Conservation (phyloP, 345 rosid species). For the Anastatica hierochuntica region DNA sequence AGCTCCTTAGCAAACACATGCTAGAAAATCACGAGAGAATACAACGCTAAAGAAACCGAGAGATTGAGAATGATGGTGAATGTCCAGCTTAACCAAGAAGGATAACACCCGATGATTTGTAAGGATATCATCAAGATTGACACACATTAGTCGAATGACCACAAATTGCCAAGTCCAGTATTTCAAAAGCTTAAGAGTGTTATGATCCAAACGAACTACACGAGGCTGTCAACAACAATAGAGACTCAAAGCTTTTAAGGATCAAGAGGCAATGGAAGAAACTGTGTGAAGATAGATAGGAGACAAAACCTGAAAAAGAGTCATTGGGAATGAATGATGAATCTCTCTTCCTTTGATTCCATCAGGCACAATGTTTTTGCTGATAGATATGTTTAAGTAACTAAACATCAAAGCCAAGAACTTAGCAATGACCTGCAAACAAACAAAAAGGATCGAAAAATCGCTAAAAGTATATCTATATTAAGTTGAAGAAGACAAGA, state of each 20-base stretch:
- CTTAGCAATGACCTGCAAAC: slow-evolving; percentile 77
- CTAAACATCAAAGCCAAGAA: slow-evolving; percentile 89
- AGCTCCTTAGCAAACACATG: slow-evolving; percentile 95
- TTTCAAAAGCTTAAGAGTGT: slow-evolving; percentile 59
- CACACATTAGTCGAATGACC: slow-evolving; percentile 69
- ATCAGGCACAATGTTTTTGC: slow-evolving; percentile 73
- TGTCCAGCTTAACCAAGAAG: slow-evolving; percentile 95
- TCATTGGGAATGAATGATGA: slow-evolving; percentile 92
- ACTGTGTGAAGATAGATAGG: background rate
- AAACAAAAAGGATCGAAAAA: background rate
- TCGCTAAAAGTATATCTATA: background rate
- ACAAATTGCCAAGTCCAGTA: slow-evolving; percentile 99
- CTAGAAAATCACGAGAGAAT: slow-evolving; percentile 76
- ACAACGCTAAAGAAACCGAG: slow-evolving; percentile 84
- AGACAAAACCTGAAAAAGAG: slow-evolving; percentile 70
- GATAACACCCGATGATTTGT: slow-evolving; percentile 57
- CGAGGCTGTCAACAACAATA: slow-evolving; percentile 45
- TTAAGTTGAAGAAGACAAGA: background rate
- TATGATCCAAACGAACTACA: slow-evolving; percentile 62
- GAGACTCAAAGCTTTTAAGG: background rate
- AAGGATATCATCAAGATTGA: slow-evolving; percentile 76
- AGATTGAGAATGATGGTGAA: slow-evolving; percentile 73
- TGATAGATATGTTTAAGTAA: slow-evolving; percentile 75
- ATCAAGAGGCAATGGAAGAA: background rate
- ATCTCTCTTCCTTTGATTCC: slow-evolving; percentile 87